Conservation (phyloP, 352 stramenopile species). For the Phytophthora cryptogea region DNA sequence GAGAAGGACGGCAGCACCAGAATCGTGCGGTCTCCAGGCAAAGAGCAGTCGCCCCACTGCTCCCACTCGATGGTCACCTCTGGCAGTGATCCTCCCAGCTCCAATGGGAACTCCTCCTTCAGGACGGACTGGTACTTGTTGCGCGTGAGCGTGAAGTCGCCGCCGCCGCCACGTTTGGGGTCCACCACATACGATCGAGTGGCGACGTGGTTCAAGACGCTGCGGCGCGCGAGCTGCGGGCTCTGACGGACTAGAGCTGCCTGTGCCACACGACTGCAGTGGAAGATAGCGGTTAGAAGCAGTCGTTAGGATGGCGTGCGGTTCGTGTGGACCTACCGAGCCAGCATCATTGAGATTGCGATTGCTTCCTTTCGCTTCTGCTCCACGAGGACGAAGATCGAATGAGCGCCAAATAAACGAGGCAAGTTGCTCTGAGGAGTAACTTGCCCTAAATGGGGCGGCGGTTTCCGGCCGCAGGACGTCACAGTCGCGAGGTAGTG, state of each 20-base stretch:
- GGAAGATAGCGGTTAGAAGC: background rate
- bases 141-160: conserved; percentile 44
- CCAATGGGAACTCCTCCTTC: conserved; percentile 62
- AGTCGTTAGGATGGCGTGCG: background rate
- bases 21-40: conserved; percentile 76
- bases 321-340: conserved; percentile 5
- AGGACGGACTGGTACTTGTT: conserved; percentile 81
- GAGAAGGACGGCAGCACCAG: conserved; percentile 87
- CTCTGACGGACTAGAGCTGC: conserved; percentile 7
- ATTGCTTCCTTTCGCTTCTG: conserved; percentile 9
- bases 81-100: conserved; percentile 56
- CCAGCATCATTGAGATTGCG: conserved; percentile 6
- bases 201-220: conserved; percentile 3
- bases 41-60: conserved; percentile 77
- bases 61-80: conserved; percentile 79
- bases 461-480: background rate
- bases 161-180: conserved; percentile 24
- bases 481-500: background rate
- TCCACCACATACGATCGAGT: conserved; percentile 44
- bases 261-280: conserved; percentile 15
- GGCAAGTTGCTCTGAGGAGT: background rate
- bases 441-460: background rate
- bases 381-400: conserved; percentile 12
- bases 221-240: conserved; percentile 14
- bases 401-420: conserved; percentile 7